These are phyloP conservation scores for Blumeriella jaapii DNA, from an alignment of 2,329 filamentous ascomycete species.

Conservation along the genomic window DNA sequence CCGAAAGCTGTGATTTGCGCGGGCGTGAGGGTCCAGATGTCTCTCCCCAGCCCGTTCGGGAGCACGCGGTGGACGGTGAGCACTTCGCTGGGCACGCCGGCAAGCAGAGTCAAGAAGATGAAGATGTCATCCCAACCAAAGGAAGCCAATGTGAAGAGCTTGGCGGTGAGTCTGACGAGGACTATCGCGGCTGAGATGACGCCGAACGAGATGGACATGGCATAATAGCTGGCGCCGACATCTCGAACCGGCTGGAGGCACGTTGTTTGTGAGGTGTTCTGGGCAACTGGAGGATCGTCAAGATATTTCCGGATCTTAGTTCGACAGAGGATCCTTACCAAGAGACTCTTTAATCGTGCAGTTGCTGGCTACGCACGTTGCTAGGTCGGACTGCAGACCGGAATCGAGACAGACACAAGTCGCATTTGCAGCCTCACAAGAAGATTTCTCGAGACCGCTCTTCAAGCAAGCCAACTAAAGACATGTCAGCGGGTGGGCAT, in stretches of 20 bases:
- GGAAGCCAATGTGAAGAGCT: slow-evolving; percentile 1
- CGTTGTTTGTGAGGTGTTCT: slow-evolving; percentile 7
- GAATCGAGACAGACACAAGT: slow-evolving; percentile 31
- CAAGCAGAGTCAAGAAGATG: slow-evolving; percentile 3
- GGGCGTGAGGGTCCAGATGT: slow-evolving; percentile 13
- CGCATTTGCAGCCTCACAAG: slow-evolving; percentile 29
- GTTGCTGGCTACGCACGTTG: slow-evolving; percentile 26
- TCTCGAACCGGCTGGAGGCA: slow-evolving; percentile 7
- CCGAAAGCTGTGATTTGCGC: slow-evolving; percentile 27
- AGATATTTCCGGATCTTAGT: slow-evolving; percentile 30
- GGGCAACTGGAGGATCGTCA: slow-evolving; percentile 3
- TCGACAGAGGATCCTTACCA: slow-evolving; percentile 18
- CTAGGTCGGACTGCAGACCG: slow-evolving; percentile 25
- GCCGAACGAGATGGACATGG: slow-evolving; percentile 6
- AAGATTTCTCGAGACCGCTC: slow-evolving; percentile 19
- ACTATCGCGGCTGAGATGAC: slow-evolving; percentile 6
- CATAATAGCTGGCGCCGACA: slow-evolving; percentile 4
- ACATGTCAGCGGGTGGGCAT: not conserved
- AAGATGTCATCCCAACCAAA: slow-evolving; percentile 9
- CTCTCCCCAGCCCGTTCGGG: slow-evolving; percentile 15
- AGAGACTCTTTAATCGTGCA: slow-evolving; percentile 31
- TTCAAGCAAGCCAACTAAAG: slow-evolving; percentile 14
- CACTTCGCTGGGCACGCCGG: slow-evolving; percentile 9
- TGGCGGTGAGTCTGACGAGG: slow-evolving; percentile 6
- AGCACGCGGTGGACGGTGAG: slow-evolving; percentile 27